Conservation (phyloP, 2,329 filamentous ascomycete species). For the Thelonectria discophora region DNA sequence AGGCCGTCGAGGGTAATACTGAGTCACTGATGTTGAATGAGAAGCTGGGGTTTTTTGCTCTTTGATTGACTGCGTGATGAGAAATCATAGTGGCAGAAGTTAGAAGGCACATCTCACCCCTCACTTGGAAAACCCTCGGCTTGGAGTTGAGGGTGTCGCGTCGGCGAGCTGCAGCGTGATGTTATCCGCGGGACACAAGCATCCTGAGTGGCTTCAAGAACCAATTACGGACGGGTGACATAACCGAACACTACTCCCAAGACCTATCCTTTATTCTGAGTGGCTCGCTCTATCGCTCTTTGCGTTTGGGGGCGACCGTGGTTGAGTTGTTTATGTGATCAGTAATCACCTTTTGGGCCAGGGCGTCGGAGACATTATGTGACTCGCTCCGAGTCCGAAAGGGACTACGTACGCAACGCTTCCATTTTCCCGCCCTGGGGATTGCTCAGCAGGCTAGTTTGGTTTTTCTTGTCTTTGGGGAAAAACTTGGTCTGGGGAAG, state of each 20-base stretch:
- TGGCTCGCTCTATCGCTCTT: background rate
- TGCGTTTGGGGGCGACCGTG: background rate
- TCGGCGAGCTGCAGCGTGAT: background rate
- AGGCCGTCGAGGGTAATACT: background rate
- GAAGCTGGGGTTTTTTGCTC: background rate
- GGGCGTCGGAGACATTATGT: conserved; percentile 16
- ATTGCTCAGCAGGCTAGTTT: conserved; percentile 9
- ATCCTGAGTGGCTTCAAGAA: background rate
- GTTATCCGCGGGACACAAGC: background rate
- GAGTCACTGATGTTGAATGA: too few species aligned
- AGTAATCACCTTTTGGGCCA: conserved; percentile 13
- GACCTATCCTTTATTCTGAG: background rate
- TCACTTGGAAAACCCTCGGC: background rate
- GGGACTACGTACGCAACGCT: too few species aligned
- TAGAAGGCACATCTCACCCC: background rate
- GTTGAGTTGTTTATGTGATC: background rate
- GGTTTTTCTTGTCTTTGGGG: background rate
- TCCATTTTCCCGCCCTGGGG: background rate
- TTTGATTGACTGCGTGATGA: background rate
- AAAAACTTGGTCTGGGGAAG: background rate
- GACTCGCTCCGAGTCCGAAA: conserved; percentile 3
- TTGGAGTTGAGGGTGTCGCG: background rate
- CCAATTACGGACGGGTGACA: background rate
- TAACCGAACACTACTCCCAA: background rate
- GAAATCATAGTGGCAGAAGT: background rate